These are phyloP conservation scores for Rhizopogon hawkerae DNA, from an alignment of 1,284 basidiomycete genomes.

Conservation along the genomic window DNA sequence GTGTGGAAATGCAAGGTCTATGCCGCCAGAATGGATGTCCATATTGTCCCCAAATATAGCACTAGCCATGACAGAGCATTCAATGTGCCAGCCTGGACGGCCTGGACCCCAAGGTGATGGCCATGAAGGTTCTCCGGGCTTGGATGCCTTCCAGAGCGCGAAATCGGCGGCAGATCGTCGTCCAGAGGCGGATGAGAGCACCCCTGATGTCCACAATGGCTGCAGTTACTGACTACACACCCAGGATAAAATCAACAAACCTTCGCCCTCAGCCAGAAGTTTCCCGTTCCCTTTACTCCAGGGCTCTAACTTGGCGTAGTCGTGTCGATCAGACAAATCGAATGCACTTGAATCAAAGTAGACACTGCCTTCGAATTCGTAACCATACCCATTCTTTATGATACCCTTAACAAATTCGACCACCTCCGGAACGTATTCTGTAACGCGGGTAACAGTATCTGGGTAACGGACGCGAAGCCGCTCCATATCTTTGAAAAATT, in stretches of 20 bases:
- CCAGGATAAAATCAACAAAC: conserved; percentile 29
- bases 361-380: conserved; percentile 82
- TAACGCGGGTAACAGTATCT: conserved; percentile 89
- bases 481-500: conserved; percentile 91
- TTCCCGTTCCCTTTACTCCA: conserved; percentile 93
- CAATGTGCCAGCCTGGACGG: conserved; percentile 99
- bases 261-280: conserved; percentile 90
- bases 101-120: conserved; percentile 93
- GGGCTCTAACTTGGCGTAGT: conserved; percentile 94
- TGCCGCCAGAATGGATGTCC: conserved; percentile 97
- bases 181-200: conserved; percentile 53
- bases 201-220: conserved; percentile 34
- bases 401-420: conserved; percentile 84
- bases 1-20: conserved; percentile 97
- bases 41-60: conserved; percentile 88
- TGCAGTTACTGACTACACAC: conserved; percentile 3
- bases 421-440: conserved; percentile 96
- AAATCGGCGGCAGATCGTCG: conserved; percentile 78
- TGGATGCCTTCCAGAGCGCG: conserved; percentile 97
- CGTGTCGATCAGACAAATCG: conserved; percentile 64
- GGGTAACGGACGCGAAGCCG: conserved; percentile 82
- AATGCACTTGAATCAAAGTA: conserved; percentile 94
- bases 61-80: conserved; percentile 98
- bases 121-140: conserved; percentile 98
- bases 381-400: conserved; percentile 85